Evolutionary conservation across 208 protist species (phyloP).

Genomic region (Wallacemonas collosoma): DNA sequence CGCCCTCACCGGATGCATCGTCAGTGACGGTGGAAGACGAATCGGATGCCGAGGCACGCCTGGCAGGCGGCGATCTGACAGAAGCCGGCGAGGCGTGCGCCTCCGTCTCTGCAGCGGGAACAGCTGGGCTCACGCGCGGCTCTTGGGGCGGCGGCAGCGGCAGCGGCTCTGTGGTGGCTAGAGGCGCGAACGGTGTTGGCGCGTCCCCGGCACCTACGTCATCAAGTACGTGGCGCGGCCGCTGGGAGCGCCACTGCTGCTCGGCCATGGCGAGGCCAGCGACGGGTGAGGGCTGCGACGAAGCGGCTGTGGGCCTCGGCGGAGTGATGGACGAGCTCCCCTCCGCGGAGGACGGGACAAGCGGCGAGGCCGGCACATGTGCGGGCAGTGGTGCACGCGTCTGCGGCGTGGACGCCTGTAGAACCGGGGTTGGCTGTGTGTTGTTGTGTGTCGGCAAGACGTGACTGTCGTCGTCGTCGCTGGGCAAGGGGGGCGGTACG

Average conservation of each 20-base stretch:
- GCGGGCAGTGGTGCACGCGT: too few species aligned
- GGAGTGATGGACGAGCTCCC: not conserved
- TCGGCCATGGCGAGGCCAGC: constrained; percentile 9
- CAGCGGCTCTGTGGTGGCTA: not conserved
- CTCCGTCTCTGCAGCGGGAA: too few species aligned
- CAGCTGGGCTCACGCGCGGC: not conserved
- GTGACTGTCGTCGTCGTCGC: constrained; percentile 14
- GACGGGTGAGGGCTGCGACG: not conserved
- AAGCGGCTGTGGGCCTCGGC: not conserved
- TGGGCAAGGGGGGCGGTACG: constrained; percentile 23
- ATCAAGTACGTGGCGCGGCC: not conserved
- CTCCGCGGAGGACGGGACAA: too few species aligned
- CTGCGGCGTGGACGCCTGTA: too few species aligned
- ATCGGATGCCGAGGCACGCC: too few species aligned
- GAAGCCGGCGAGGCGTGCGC: too few species aligned
- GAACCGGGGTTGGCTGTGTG: not conserved
- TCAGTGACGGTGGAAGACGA: too few species aligned
- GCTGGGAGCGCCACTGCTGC: constrained; percentile 15
- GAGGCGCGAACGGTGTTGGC: not conserved
- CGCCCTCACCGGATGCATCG: too few species aligned
- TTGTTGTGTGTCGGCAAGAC: not conserved
- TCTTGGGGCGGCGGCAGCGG: not conserved
- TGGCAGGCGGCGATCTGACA: too few species aligned
- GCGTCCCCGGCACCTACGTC: not conserved
- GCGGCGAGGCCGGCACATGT: too few species aligned